Evolutionary conservation across 2,329 filamentous ascomycete species (phyloP), one percentile per base, ranked within the genome.

Genomic region (Dactylellina cionopaga): DNA sequence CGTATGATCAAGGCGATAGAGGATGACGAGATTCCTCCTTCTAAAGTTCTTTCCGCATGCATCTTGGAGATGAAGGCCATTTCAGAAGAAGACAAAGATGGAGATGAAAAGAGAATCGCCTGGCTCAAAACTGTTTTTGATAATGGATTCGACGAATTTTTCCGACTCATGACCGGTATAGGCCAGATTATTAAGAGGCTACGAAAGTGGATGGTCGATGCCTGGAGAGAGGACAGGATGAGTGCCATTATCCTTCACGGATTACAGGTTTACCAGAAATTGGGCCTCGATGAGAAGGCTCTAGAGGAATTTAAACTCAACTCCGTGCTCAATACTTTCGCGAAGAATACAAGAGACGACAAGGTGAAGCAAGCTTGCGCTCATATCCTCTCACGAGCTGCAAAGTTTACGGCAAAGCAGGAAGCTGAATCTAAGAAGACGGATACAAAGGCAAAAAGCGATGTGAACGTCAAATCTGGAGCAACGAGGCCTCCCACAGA

Each of bases 101-200:
- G 35, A 6, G 62, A 72, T 11, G 68, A 72, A 31, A 72, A 72
- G 52, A 15, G 59, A 29, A 55, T 65, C 13, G 54, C 59, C 11
- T 72, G 68, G 68, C 24, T 72, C 17, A 72, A 72, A 37, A 65
- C 68, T 1, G 29, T 72, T 24, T 72, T 72, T 55, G 68, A 72
- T 29, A 51, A 72, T 65, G 68, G 59, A 17, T 65, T 59, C 35
- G 68, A 72, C 47, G 68, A 72, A 2, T 27, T 72, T 4, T 72
- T 72, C 37, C 49, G 47, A 11, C 4, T 60, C 6, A 72, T 72
- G 68, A 72, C 68, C 7, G 39, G 39, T 15, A 33, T 52, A 19
- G 15, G 22, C 10, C 25, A 41, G 24, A 60, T 72, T 19, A 55
- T 72, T 24, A 65, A 51, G 27, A 56, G 68, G 22, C 49, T 72